Evolutionary conservation across 257 asterid species (phyloP), one percentile per base, ranked within the genome.

Genomic region (Marsdenia floribunda): DNA sequence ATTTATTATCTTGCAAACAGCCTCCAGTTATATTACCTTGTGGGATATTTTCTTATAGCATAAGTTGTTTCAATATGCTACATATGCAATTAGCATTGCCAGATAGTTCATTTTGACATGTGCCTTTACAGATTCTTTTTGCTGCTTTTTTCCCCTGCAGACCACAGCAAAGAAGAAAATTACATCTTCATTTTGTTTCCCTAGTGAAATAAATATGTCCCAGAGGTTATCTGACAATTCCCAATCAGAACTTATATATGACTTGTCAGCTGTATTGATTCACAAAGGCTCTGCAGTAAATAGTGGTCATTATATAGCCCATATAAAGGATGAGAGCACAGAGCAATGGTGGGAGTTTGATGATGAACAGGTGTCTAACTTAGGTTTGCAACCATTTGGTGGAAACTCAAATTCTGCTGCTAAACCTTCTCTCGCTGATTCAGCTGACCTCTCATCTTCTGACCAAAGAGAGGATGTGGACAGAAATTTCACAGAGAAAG

Each of bases 301-400:
- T 78, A 92, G 96, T 85, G 99, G 99, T 80, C 99, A 94, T 70
- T 94, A 94, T 80, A 84, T 91, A 54, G 99, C 98, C 61, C 93
- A 92, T 82, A 85, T 94, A 80, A 94, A 85, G 96, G 96, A 94
- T 76, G 88, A 85, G 72, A 89, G 89, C 81, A 85, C 91, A 55
- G 92, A 87, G 76, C 89, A 85, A 79, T 94, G 99, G 99, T 94
- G 99, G 99, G 99, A 92, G 81, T 94, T 94, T 88, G 99, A 94
- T 77, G 99, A 92, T 77, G 99, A 94, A 77, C 86, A 70, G 22
- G 97, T 94, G 75, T 89, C 96, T 58, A 85, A 85, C 78, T 86
- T 94, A 85, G 99, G 99, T 68, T 74, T 78, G 68, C 88, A 88
- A 76, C 99, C 99, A 47, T 90, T 91, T 87, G 90, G 92, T 55